Base-by-base conservation (phyloP, 2,329 filamentous ascomycete genomes). In the Verticillium alfalfae region DNA sequence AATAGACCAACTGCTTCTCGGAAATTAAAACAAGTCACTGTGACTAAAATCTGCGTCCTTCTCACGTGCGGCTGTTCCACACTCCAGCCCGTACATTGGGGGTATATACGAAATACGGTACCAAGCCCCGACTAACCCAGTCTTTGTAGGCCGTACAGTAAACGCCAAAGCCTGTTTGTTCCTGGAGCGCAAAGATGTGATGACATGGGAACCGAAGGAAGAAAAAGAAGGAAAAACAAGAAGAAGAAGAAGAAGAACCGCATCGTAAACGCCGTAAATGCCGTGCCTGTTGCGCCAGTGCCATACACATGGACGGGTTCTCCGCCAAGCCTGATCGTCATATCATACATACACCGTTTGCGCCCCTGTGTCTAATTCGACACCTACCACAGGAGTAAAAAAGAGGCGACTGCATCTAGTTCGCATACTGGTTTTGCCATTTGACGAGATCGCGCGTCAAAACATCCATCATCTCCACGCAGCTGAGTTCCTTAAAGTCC, bases 401-500 rank as follows among this genome's bases (percentile, higher is more conserved):
- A 4, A 8, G n/a, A 49, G 1, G 45, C 6, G 45, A 26, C 8
- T 22, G 45, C 54, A 18, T n/a, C 31, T 56, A 56, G 54, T 31
- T 56, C 60, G 78, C 72, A 67, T 84, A 93, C 70, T 91, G 85
- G 66, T 89, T 88, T 76, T 96, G 92, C 92, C 92, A 96, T 70
- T 90, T 89, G 67, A 94, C 85, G 69, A 96, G 82, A 72, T 93
- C 88, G 64, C 90, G 84, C 64, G 90, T 93, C 72, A 96, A 76
- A 67, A 87, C 83, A 72, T 96, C 92, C 91, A 96, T 96, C 91
- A 96, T 96, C 75, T 96, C 91, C 66, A 91, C 81, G 67, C 89
- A 93, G 62, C 81, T 90, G 66, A 97, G 79, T 9, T 89, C 84
- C 67, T 88, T 91, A 73, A 96, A 96, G 26, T 31, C 34, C 10